Percentiles rank a stretch among this genome's conserved stretches.
These are phyloP conservation scores for Bretschneidera sinensis DNA, from an alignment of 345 rosid species.

Conservation along the genomic window DNA sequence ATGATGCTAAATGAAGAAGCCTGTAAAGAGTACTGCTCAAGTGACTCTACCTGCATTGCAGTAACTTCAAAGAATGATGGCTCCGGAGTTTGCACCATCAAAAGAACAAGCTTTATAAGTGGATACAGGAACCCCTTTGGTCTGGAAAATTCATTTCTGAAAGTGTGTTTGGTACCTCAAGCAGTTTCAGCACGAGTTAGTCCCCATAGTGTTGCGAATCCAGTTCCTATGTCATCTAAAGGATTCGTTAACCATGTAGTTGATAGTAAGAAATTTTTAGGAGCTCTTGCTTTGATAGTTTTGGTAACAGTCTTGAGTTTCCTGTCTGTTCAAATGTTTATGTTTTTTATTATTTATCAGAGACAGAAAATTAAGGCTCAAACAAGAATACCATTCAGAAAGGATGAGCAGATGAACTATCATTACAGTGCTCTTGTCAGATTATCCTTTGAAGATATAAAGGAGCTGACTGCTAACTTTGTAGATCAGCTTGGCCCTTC, in stretches of 20 bases:
- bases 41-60: slow-evolving; percentile 27
- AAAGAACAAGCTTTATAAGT: slow-evolving; percentile 25
- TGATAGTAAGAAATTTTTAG: slow-evolving; percentile 16
- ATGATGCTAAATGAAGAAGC: slow-evolving; percentile 32
- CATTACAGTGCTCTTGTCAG: slow-evolving; percentile 19
- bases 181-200: slow-evolving; percentile 30
- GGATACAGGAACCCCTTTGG: slow-evolving; percentile 28
- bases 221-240: slow-evolving; percentile 19
- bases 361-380: slow-evolving; percentile 17
- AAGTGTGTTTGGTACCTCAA: slow-evolving; percentile 34
- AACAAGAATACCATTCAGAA: slow-evolving; percentile 25
- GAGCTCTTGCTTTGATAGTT: slow-evolving; percentile 24
- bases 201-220: slow-evolving; percentile 5
- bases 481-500: slow-evolving; percentile 24
- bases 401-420: slow-evolving; percentile 24
- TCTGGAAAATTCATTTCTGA: slow-evolving; percentile 28
- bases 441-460: slow-evolving; percentile 29
- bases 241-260: slow-evolving; percentile 7
- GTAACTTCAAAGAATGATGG: slow-evolving; percentile 37
- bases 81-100: slow-evolving; percentile 31
- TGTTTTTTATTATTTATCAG: slow-evolving; percentile 20
- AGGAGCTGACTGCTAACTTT: slow-evolving; percentile 19
- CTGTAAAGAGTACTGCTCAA: slow-evolving; percentile 35
- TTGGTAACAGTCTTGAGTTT: slow-evolving; percentile 21
- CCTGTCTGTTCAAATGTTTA: slow-evolving; percentile 19